Evolutionary conservation across 352 stramenopile species (phyloP), one percentile per base, ranked within the genome.

Genomic region (Globisporangium spinosum): DNA sequence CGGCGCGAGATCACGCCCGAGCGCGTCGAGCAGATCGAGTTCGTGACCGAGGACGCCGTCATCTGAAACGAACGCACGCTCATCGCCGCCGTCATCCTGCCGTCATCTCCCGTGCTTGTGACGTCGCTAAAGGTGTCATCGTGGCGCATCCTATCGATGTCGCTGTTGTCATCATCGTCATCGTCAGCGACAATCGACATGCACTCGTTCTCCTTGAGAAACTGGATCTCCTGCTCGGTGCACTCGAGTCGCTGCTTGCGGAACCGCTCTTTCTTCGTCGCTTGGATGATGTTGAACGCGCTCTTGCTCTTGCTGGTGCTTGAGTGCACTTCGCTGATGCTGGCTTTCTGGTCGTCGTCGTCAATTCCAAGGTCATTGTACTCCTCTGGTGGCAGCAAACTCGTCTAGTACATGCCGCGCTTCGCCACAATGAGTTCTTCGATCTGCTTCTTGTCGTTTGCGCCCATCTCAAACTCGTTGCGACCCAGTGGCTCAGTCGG

Each of bases 211-310:
- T 80, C 71, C 22, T 80, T 69, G 0, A 91, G 63, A 51, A 89
- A 87, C 32, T 67, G 65, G 5, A 91, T 78, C 64, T 89, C 83
- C 32, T 85, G 78, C 17, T 91, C 75, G 23, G 89, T 83, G 2
- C 72, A 74, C 59, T 73, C 71, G 15, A 91, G 77, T 4, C 78
- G 77, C 47, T 83, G 76, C n/a, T 65, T 75, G 47, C 74, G 72
- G 2, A 79, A 32, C 3, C 79, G 74, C 34, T 89, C 79, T 59
- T 59, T 57, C 29, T 82, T 86, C 7, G 71, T 78, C 6, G 79
- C 77, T 51, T 85, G 80, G 43, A 89, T 75, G 35, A 80, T 65
- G 45, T 85, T 87, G 15, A 55, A 54, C 20, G 51, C 40, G 15
- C 61, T 58, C 43, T 56, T 59, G 40, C 29, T 51, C 25, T 53